Conservation (phyloP, 208 protist species). For the Borovskyia barvae region DNA sequence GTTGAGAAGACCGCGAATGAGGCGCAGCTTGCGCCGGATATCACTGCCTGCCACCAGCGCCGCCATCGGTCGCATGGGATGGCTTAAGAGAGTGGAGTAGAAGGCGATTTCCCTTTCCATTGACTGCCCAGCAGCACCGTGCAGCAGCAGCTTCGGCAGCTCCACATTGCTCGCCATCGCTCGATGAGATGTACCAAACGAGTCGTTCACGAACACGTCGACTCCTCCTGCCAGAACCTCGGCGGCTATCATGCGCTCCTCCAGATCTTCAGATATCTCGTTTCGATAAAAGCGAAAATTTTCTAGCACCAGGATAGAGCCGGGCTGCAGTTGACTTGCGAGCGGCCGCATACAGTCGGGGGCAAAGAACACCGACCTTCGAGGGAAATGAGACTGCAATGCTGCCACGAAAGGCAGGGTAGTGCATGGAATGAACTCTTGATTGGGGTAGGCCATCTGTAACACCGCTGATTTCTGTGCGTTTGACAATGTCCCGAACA, state of each 20-base stretch:
- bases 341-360: conserved; percentile 53
- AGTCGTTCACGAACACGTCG: conserved; percentile 85
- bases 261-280: conserved; percentile 37
- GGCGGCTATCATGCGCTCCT: conserved; percentile 57
- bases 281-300: conserved; percentile 84
- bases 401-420: conserved; percentile 52
- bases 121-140: conserved; percentile 70
- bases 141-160: conserved; percentile 62
- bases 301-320: conserved; percentile 69
- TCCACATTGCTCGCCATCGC: conserved; percentile 58
- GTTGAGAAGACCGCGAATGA: conserved; percentile 62
- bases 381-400: conserved; percentile 45
- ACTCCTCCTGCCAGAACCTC: conserved; percentile 53
- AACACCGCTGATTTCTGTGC: conserved; percentile 49
- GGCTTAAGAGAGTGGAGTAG: conserved; percentile 72
- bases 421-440: conserved; percentile 44
- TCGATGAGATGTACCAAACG: conserved; percentile 62
- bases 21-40: conserved; percentile 54
- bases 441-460: conserved; percentile 32
- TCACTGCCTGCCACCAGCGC: conserved; percentile 58
- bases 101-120: conserved; percentile 76
- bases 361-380: conserved; percentile 54
- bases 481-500: conserved; percentile 49
- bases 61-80: conserved; percentile 53
- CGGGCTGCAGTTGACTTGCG: conserved; percentile 30